Percentiles rank a stretch among this genome's conserved stretches.
phyloP scores from a whole-genome alignment of 768 basidiomycete species.

The Pisolithus orientalis region DNA sequence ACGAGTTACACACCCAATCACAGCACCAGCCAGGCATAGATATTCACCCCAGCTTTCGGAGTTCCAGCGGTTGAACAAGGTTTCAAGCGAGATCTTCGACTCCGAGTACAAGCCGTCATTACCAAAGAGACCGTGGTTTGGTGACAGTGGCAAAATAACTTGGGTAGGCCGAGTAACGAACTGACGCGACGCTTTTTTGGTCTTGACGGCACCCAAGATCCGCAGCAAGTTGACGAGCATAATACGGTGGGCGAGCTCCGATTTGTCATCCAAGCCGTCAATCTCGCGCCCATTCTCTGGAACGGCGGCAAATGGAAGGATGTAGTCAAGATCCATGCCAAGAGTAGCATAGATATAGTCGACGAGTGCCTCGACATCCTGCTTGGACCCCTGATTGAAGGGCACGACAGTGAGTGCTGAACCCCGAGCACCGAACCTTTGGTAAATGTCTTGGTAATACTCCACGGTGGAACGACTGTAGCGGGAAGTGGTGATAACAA shows the following conservation, averaged over 20 bases:
- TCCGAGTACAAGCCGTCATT: slow-evolving; percentile 98
- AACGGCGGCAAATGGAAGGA: slow-evolving; percentile 96
- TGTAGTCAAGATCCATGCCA: slow-evolving; percentile 96
- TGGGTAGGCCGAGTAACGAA: slow-evolving; percentile 98
- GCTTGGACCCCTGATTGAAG: slow-evolving; percentile 98
- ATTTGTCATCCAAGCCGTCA: slow-evolving; percentile 93
- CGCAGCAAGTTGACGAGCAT: slow-evolving; percentile 98
- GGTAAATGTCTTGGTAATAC: slow-evolving; percentile 98
- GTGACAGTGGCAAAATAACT: slow-evolving; percentile 94
- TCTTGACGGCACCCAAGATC: slow-evolving; percentile 94
- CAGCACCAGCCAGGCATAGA: slow-evolving; percentile 94
- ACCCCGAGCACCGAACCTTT: slow-evolving; percentile 88
- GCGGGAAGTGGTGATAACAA: slow-evolving; percentile 96
- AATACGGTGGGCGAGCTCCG: slow-evolving; percentile 96
- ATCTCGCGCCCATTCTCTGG: slow-evolving; percentile 99
- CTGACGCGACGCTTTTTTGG: slow-evolving; percentile 93
- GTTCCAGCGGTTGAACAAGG: slow-evolving; percentile 95
- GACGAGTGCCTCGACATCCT: slow-evolving; percentile 95
- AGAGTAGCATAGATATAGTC: slow-evolving; percentile 97
- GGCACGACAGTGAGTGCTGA: slow-evolving; percentile 98
- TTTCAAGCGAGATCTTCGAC: slow-evolving; percentile 97
- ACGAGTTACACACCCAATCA: slow-evolving; percentile 72
- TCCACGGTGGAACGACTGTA: slow-evolving; percentile 95
- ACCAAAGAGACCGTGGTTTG: slow-evolving; percentile 96
- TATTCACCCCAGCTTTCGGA: slow-evolving; percentile 99